Conservation (phyloP, 225 moss, liverwort and hornwort genomes). For the Sphagnum tenellum region DNA sequence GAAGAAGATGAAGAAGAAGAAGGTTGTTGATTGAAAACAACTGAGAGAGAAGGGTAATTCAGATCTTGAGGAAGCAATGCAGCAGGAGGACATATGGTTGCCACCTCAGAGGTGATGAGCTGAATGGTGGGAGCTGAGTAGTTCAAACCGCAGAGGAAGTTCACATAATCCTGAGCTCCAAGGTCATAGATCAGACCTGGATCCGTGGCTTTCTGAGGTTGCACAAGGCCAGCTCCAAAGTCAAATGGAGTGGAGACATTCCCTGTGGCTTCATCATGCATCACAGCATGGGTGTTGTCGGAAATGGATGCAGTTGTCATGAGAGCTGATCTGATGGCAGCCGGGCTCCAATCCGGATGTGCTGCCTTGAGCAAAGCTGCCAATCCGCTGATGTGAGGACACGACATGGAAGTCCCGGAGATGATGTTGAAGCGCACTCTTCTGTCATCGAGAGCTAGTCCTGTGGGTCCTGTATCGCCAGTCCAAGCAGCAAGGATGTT, state of each 20-base stretch:
- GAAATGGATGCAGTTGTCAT: conserved; percentile 19
- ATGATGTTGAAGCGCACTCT: conserved; percentile 12
- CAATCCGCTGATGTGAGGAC: conserved; percentile 21
- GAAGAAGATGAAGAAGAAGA: conserved; percentile 10
- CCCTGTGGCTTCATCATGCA: conserved; percentile 6
- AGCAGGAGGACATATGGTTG: conserved; percentile 24
- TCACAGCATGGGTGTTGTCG: conserved; percentile 7
- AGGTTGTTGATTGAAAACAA: conserved; percentile 41
- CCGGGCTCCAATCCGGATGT: conserved; percentile 25
- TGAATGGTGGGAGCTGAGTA: not conserved
- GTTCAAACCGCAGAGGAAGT: conserved; percentile 13
- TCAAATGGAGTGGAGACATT: not conserved
- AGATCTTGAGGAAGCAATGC: conserved; percentile 34
- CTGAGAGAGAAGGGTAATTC: conserved; percentile 80
- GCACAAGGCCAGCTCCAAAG: conserved; percentile 20
- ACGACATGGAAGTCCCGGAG: conserved; percentile 29
- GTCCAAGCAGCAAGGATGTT: conserved; percentile 26
- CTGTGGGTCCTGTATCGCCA: not conserved
- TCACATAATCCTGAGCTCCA: conserved; percentile 9
- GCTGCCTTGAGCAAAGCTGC: conserved; percentile 12
- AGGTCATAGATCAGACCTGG: conserved; percentile 28
- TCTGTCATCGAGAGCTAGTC: not conserved
- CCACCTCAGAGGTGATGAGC: conserved; percentile 1
- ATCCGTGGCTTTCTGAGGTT: conserved; percentile 12
- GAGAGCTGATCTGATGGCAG: conserved; percentile 28